Percentiles rank a stretch among this genome's conserved stretches.
Conservation (phyloP, 2,329 filamentous ascomycete genomes). For the Aspergillus amoenus region DNA sequence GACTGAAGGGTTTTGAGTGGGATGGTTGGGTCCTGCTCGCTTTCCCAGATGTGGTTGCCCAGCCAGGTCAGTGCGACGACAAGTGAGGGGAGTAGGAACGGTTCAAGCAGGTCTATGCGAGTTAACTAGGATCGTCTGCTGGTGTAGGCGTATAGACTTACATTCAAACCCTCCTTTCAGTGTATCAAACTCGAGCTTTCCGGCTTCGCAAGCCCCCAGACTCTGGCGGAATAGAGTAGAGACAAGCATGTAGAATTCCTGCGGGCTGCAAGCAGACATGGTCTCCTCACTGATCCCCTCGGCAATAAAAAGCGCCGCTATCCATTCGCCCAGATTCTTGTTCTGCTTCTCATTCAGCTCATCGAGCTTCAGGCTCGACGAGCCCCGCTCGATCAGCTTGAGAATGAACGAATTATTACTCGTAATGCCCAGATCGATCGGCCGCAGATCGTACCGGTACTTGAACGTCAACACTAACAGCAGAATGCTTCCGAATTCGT, state of each 20-base stretch:
- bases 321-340: conserved; percentile 59
- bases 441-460: conserved; percentile 56
- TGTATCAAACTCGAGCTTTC: conserved; percentile 56
- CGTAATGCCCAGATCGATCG: conserved; percentile 54
- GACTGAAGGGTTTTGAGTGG: conserved; percentile 57
- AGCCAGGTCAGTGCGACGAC: conserved; percentile 61
- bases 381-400: conserved; percentile 50
- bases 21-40: conserved; percentile 50
- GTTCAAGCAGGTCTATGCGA: conserved; percentile 57
- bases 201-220: conserved; percentile 56
- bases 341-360: conserved; percentile 57
- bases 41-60: conserved; percentile 55
- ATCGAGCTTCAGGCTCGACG: conserved; percentile 48
- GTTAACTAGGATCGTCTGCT: neutral
- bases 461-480: conserved; percentile 58
- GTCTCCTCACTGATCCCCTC: conserved; percentile 65
- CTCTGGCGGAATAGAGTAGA: conserved; percentile 63
- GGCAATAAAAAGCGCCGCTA: conserved; percentile 61
- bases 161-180: conserved; percentile 64
- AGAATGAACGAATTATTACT: conserved; percentile 56
- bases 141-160: conserved; percentile 32
- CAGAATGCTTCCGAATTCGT: conserved; percentile 64
- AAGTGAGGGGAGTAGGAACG: conserved; percentile 62
- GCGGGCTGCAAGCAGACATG: conserved; percentile 63
- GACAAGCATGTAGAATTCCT: conserved; percentile 63